A percentile compares a stretch with the other conserved stretches of the same genome.
These are phyloP conservation scores for Sequoia sempervirens DNA, from an alignment of 75 land plant genomes.

Conservation along the genomic window DNA sequence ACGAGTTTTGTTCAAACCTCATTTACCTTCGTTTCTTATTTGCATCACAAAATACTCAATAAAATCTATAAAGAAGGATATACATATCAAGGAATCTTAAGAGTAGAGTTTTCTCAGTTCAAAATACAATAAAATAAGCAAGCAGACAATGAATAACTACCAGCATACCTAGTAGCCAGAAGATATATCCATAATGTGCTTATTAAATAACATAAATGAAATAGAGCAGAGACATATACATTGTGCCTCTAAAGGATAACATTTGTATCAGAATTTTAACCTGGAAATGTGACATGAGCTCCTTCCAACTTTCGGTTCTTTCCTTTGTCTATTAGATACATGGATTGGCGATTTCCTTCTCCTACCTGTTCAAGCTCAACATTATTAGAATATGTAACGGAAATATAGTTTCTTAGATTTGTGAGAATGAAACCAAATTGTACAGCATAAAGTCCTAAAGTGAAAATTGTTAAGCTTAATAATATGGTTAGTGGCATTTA, in stretches of 20 bases:
- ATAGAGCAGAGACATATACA: background rate
- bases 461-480: background rate
- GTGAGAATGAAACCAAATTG: background rate
- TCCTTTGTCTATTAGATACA: slow-evolving; percentile 66
- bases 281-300: slow-evolving; percentile 59
- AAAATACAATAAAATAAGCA: slow-evolving; percentile 2
- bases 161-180: background rate
- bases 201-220: background rate
- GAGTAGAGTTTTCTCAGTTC: background rate
- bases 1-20: background rate
- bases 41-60: background rate
- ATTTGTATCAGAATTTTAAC: slow-evolving; percentile 22
- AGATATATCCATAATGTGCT: background rate
- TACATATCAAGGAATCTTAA: background rate
- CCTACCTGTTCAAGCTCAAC: slow-evolving; percentile 24
- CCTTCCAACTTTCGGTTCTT: slow-evolving; percentile 72
- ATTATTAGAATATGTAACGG: slow-evolving; percentile 5
- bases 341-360: slow-evolving; percentile 32
- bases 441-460: background rate
- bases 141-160: background rate
- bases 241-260: background rate
- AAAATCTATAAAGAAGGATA: background rate
- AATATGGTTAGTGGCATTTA: background rate
- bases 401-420: background rate
- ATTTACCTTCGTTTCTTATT: background rate